phyloP scores from a whole-genome alignment of 2,329 filamentous ascomycete genomes.

The Botrytis sinoallii region DNA sequence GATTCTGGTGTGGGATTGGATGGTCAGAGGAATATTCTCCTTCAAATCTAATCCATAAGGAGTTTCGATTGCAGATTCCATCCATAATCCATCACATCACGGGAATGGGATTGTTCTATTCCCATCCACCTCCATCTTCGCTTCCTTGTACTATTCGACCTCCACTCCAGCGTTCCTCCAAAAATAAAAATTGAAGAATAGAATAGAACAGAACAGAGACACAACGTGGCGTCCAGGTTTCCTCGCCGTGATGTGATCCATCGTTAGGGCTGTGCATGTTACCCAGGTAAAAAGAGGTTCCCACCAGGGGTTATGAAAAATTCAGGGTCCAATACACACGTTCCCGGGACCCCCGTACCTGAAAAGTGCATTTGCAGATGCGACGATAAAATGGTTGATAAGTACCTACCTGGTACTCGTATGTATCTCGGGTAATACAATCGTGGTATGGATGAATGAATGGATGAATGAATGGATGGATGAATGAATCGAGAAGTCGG shows the following conservation, averaged over 20 bases:
- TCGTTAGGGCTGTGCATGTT: constrained; percentile 17
- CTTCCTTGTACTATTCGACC: background rate
- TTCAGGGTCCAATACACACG: background rate
- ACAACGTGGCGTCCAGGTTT: constrained; percentile 13
- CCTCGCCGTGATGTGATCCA: constrained; percentile 15
- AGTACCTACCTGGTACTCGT: background rate
- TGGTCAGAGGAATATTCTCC: background rate
- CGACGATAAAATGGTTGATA: background rate
- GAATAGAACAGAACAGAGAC: background rate
- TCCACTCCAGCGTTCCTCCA: background rate
- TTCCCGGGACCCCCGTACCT: background rate
- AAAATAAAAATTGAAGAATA: background rate
- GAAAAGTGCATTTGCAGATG: background rate
- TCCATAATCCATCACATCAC: background rate
- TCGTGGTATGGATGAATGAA: background rate
- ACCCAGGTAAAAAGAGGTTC: background rate
- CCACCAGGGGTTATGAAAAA: background rate
- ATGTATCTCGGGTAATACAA: background rate
- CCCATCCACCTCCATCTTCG: background rate
- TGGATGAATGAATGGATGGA: background rate
- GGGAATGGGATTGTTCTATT: background rate
- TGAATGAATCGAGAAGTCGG: background rate
- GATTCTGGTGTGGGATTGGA: background rate
- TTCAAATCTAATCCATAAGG: background rate
- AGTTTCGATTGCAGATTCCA: background rate